Evolutionary conservation across 129 eudicot genomes (phyloP), one percentile per base, ranked within the genome.

Genomic region (Arctium minus): DNA sequence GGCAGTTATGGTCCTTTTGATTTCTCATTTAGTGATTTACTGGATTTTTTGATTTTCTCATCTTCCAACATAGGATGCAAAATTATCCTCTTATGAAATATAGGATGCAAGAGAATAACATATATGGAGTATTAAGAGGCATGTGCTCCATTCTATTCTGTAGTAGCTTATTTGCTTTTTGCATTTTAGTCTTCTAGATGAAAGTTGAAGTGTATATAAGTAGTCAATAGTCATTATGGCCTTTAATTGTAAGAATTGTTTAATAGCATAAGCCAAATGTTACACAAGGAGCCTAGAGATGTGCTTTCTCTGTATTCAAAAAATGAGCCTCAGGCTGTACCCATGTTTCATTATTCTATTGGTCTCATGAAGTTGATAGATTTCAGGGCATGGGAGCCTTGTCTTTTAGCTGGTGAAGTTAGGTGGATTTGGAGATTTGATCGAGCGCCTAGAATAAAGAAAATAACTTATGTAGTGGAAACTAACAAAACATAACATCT

Each of bases 1-100:
- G 2, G 9, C 69, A 73, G 73, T 46, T 69, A 30, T 69, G 17
- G 15, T 29, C 56, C 62, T 76, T 80, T 44, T 36, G 74, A 36
- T 44, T 73, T 80, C 29, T 35, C 33, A 30, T 60, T 82, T 81
- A 38, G 13, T 74, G n/a, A 68, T 33, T 81, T 32, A 27, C 69
- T 30, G 36, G n/a, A 79, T 79, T 68, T 27, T 80, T 65, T 74
- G 71, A 4, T 68, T 79, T 73, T 75, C 42, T 60, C 67, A 60
- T 39, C 56, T 56, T 71, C 22, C 15, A 60, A 73, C 5, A 60
- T 56, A 60, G 9, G 73, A 81, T 27, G 73, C 35, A 17, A 39
- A 27, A 35, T 78, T 31, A 35, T 42, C 50, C 70, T 72, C 32
- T 56, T 53, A 7, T 72, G 79, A 67, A n/a, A 40, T 77, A 30